phyloP scores from a whole-genome alignment of 257 asterid species.

The Fraxinus pennsylvanica region DNA sequence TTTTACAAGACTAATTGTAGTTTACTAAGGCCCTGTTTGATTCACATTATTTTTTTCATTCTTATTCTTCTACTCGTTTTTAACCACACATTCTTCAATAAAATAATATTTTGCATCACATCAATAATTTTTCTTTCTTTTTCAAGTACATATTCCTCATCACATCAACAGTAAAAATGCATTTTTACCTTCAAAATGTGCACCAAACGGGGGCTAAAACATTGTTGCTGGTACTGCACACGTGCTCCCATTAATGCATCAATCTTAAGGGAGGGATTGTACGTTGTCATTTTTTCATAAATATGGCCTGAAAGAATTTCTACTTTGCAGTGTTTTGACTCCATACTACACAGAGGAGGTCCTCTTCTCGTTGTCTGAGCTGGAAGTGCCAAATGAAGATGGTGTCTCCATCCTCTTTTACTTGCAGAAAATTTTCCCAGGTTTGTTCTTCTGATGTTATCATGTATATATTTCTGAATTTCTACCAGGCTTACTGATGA shows the following conservation, averaged over 20 bases:
- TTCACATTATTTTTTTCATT: too few species aligned
- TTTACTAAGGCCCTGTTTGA: background rate
- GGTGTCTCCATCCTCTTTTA: constrained; percentile 96
- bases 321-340: constrained; percentile 70
- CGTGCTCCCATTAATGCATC: background rate
- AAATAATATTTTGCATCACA: too few species aligned
- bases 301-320: background rate
- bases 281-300: background rate
- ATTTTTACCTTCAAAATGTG: too few species aligned
- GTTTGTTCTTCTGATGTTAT: constrained; percentile 45
- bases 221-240: background rate
- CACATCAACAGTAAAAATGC: too few species aligned
- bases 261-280: background rate
- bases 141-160: too few species aligned
- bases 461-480: constrained; percentile 21
- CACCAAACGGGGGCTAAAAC: background rate
- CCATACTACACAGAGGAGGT: constrained; percentile 97
- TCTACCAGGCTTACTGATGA: constrained; percentile 26
- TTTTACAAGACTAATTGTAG: background rate
- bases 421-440: constrained; percentile 97
- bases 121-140: too few species aligned
- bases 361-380: constrained; percentile 85
- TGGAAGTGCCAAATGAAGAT: constrained; percentile 90
- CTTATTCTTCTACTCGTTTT: too few species aligned
- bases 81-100: too few species aligned